Evolutionary conservation across 2,329 filamentous ascomycete species (phyloP).

Genomic region (Cordyceps pruinosa): DNA sequence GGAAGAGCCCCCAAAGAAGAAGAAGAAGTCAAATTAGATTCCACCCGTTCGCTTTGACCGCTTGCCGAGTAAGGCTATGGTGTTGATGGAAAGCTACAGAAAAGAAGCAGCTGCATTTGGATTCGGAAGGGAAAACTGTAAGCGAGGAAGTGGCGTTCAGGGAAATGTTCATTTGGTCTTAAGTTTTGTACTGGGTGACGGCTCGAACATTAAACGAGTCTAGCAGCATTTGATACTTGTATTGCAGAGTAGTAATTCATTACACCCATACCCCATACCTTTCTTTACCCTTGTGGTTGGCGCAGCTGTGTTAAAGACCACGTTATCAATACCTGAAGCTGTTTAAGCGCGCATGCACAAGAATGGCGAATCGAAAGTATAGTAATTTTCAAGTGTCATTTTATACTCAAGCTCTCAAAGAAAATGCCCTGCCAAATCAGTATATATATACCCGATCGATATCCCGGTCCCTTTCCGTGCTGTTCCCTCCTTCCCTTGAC

Average conservation of each 20-base stretch:
- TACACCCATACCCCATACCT: background rate
- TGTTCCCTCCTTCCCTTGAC: background rate
- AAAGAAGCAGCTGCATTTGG: background rate
- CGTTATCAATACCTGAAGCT: too few relatives aligned
- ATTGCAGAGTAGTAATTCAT: background rate
- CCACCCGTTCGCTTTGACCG: background rate
- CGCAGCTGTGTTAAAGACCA: too few relatives aligned
- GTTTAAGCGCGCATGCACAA: background rate
- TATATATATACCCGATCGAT: background rate
- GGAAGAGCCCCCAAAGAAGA: constrained; percentile 44
- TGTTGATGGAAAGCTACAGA: background rate
- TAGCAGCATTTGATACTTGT: background rate
- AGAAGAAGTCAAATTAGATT: constrained; percentile 34
- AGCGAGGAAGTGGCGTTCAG: constrained; percentile 2
- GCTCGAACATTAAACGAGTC: background rate
- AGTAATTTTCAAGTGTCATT: background rate
- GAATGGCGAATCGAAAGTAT: background rate
- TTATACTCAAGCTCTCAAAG: background rate
- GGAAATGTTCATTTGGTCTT: background rate
- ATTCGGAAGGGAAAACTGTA: background rate
- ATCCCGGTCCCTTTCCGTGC: background rate
- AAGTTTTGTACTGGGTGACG: background rate
- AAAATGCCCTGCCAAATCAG: background rate
- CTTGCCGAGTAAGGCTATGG: background rate
- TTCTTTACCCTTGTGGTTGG: background rate